phyloP scores from a whole-genome alignment of 2,329 filamentous ascomycete species.

The Cladophialophora immunda region DNA sequence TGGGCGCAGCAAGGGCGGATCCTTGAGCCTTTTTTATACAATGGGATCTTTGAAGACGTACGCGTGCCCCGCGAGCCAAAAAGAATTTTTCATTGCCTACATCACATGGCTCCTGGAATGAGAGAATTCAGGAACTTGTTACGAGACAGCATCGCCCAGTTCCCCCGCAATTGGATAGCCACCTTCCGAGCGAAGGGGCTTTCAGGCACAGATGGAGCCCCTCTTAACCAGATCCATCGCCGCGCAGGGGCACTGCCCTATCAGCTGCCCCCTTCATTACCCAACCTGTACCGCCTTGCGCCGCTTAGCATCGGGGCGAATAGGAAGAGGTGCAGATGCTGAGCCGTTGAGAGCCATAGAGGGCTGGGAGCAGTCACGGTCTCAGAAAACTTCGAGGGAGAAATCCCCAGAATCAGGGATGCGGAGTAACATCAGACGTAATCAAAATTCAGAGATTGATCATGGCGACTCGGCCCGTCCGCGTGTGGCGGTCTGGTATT shows the following conservation, averaged over 20 bases:
- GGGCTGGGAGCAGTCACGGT: neutral
- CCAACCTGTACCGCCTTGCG: slow-evolving; percentile 9
- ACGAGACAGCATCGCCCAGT: slow-evolving; percentile 24
- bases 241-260: slow-evolving; percentile 27
- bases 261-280: slow-evolving; percentile 15
- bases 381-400: slow-evolving; percentile 16
- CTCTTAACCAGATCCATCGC: slow-evolving; percentile 23
- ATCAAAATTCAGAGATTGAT: slow-evolving; percentile 1
- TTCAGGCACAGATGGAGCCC: slow-evolving; percentile 25
- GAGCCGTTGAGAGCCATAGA: slow-evolving; percentile 27
- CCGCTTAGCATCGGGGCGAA: slow-evolving; percentile 27
- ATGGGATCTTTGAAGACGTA: slow-evolving; percentile 17
- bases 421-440: slow-evolving; percentile 21
- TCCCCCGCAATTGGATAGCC: slow-evolving; percentile 34
- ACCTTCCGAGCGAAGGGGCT: neutral
- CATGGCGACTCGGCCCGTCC: neutral
- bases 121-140: slow-evolving; percentile 28
- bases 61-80: neutral
- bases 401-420: slow-evolving; percentile 18
- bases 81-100: slow-evolving; percentile 28
- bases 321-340: neutral
- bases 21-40: slow-evolving; percentile 18
- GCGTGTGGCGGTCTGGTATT: neutral
- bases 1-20: slow-evolving; percentile 4
- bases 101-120: slow-evolving; percentile 28